A percentile compares a stretch with the other conserved stretches of the same genome.
These are phyloP conservation scores for Cutaneotrichosporon sp. DNA, from an alignment of 1,284 basidiomycete genomes.

Conservation along the genomic window DNA sequence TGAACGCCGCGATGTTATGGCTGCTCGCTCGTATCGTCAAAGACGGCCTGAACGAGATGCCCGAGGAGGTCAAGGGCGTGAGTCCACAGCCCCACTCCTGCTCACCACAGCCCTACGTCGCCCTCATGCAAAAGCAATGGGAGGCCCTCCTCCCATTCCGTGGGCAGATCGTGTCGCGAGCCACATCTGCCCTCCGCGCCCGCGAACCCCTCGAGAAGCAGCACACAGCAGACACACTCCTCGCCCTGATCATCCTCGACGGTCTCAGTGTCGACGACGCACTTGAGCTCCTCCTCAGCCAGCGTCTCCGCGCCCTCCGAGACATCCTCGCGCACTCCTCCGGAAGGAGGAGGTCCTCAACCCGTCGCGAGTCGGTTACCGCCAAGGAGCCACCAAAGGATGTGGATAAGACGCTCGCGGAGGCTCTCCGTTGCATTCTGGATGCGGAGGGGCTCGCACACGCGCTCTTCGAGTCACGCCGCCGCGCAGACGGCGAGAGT, in stretches of 20 bases:
- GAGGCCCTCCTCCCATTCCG: slow-evolving; percentile 78
- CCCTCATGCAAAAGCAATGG: slow-evolving; percentile 84
- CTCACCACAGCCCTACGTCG: slow-evolving; percentile 55
- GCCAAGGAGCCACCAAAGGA: slow-evolving; percentile 23
- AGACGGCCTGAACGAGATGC: slow-evolving; percentile 41
- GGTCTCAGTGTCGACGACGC: slow-evolving; percentile 72
- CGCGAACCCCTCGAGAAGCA: slow-evolving; percentile 52
- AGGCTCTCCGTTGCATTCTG: slow-evolving; percentile 39
- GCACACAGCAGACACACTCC: slow-evolving; percentile 70
- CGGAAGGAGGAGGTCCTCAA: slow-evolving; percentile 7
- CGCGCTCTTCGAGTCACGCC: slow-evolving; percentile 35
- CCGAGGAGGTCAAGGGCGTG: slow-evolving; percentile 37
- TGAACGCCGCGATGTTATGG: slow-evolving; percentile 81
- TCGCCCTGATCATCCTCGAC: slow-evolving; percentile 79
- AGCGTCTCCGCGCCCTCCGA: slow-evolving; percentile 67
- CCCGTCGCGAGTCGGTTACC: slow-evolving; percentile 21
- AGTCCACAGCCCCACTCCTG: slow-evolving; percentile 13
- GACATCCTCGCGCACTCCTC: slow-evolving; percentile 37
- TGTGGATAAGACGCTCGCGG: slow-evolving; percentile 36
- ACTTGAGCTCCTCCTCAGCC: slow-evolving; percentile 66
- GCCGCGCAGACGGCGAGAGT: slow-evolving; percentile 28
- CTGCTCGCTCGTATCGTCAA: slow-evolving; percentile 74
- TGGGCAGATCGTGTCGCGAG: slow-evolving; percentile 76
- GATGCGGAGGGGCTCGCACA: slow-evolving; percentile 38
- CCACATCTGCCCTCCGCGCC: slow-evolving; percentile 68